Percentiles rank a stretch among this genome's conserved stretches.
Conservation (phyloP, 2,329 filamentous ascomycete genomes). For the Neurospora sp. region DNA sequence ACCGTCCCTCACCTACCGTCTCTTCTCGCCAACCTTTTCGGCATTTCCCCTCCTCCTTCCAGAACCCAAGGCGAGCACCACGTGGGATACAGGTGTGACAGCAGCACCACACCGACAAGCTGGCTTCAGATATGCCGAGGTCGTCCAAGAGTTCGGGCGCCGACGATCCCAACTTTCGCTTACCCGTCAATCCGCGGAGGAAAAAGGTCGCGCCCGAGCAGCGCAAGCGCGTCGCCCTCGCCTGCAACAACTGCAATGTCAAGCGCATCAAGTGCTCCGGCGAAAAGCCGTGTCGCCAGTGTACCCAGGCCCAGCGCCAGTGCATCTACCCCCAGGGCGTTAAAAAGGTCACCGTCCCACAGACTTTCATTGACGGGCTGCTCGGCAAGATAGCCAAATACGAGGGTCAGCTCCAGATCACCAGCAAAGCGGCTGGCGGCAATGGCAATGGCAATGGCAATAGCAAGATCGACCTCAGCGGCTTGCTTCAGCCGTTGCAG, state of each 20-base stretch:
- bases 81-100: not conserved
- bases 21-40: not conserved
- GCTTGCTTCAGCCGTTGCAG: constrained; percentile 19
- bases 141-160: constrained; percentile 3
- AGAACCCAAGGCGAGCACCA: not conserved
- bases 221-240: constrained; percentile 38
- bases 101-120: not conserved
- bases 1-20: not conserved
- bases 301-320: constrained; percentile 30
- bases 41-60: not conserved
- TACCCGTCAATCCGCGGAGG: constrained; percentile 40
- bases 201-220: constrained; percentile 36
- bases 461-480: constrained; percentile 24
- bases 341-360: constrained; percentile 33
- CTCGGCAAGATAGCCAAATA: constrained; percentile 28
- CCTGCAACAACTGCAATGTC: constrained; percentile 43
- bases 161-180: constrained; percentile 20
- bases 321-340: constrained; percentile 36
- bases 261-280: constrained; percentile 43
- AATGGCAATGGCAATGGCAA: constrained; percentile 18
- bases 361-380: constrained; percentile 32
- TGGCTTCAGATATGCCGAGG: constrained; percentile 9
- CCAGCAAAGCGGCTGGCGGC: constrained; percentile 21
- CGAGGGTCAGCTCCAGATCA: constrained; percentile 26
- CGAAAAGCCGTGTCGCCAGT: constrained; percentile 37